These are phyloP conservation scores for Fusarium praegraminearum DNA, from an alignment of 2,329 filamentous ascomycete genomes.

Conservation along the genomic window DNA sequence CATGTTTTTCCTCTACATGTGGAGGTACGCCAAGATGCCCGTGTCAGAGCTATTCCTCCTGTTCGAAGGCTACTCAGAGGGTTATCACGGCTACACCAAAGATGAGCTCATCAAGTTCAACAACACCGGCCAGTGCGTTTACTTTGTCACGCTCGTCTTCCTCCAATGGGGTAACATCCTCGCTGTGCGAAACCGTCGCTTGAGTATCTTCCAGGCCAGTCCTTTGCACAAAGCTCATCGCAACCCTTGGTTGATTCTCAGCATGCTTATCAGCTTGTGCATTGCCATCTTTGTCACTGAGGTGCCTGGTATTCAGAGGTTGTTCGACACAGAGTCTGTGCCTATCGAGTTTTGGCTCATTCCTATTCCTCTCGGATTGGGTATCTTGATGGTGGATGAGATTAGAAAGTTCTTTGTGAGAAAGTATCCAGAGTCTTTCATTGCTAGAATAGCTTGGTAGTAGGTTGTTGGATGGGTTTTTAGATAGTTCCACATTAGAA, in stretches of 20 bases:
- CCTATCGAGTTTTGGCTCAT: constrained; percentile 66
- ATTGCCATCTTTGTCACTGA: constrained; percentile 68
- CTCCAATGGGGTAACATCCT: constrained; percentile 67
- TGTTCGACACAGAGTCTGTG: constrained; percentile 63
- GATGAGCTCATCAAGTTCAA: constrained; percentile 62
- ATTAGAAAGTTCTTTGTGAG: constrained; percentile 63
- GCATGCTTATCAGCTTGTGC: constrained; percentile 60
- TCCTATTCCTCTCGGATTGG: constrained; percentile 62
- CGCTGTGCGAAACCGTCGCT: constrained; percentile 62
- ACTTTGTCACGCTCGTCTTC: constrained; percentile 66
- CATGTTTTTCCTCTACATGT: constrained; percentile 68
- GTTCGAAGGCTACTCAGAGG: constrained; percentile 61
- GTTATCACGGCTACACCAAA: constrained; percentile 62
- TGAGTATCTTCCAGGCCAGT: constrained; percentile 65
- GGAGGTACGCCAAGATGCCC: constrained; percentile 60
- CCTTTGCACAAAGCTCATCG: constrained; percentile 60
- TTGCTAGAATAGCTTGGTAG: constrained; percentile 65
- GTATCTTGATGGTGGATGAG: constrained; percentile 65
- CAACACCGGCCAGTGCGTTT: constrained; percentile 62
- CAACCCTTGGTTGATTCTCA: constrained; percentile 63
- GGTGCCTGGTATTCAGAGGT: constrained; percentile 60
- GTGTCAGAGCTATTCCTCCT: constrained; percentile 62
- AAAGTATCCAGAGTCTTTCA: constrained; percentile 56
- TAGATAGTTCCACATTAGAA: background rate
- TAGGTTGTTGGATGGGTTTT: background rate